Percentiles rank a stretch among this genome's conserved stretches.
These are phyloP conservation scores for Aspergillus oerlinghausenensis DNA, from an alignment of 2,329 filamentous ascomycete species.

Conservation along the genomic window DNA sequence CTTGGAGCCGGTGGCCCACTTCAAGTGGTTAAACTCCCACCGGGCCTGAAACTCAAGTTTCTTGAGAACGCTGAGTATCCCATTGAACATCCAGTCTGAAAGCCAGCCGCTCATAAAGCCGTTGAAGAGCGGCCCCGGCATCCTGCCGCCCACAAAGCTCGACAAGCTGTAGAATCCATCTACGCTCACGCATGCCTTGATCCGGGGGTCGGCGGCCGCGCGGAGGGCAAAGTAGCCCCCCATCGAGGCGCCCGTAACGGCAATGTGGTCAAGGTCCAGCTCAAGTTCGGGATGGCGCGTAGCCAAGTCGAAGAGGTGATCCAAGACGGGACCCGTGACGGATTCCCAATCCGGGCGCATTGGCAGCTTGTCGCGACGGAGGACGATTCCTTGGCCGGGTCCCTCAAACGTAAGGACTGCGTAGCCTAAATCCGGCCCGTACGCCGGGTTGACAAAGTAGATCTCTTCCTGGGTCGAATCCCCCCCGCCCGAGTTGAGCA, in stretches of 20 bases:
- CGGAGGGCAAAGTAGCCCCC: constrained; percentile 48
- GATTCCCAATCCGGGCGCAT: constrained; percentile 40
- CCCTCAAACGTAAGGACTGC: constrained; percentile 45
- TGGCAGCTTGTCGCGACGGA: constrained; percentile 22
- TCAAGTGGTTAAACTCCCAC: constrained; percentile 23
- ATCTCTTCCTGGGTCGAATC: constrained; percentile 42
- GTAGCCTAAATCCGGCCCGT: constrained; percentile 34
- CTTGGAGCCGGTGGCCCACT: constrained; percentile 3
- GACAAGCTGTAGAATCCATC: constrained; percentile 37
- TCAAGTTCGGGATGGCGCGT: constrained; percentile 10
- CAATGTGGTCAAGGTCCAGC: constrained; percentile 37
- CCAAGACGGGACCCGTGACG: constrained; percentile 30
- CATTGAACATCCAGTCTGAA: constrained; percentile 24
- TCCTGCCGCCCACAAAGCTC: constrained; percentile 23
- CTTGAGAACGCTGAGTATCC: constrained; percentile 10
- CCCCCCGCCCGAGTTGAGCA: constrained; percentile 33
- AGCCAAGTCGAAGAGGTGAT: constrained; percentile 22
- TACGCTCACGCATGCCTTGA: constrained; percentile 42
- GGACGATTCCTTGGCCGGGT: constrained; percentile 42
- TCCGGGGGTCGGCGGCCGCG: constrained; percentile 36
- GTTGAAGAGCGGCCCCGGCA: constrained; percentile 17
- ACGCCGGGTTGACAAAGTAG: constrained; percentile 29
- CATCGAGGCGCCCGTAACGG: constrained; percentile 37
- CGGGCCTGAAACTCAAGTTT: constrained; percentile 17
- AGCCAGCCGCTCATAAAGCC: constrained; percentile 22